Conservation (phyloP, 495 filamentous ascomycete genomes). For the Chlorociboria aeruginascens region DNA sequence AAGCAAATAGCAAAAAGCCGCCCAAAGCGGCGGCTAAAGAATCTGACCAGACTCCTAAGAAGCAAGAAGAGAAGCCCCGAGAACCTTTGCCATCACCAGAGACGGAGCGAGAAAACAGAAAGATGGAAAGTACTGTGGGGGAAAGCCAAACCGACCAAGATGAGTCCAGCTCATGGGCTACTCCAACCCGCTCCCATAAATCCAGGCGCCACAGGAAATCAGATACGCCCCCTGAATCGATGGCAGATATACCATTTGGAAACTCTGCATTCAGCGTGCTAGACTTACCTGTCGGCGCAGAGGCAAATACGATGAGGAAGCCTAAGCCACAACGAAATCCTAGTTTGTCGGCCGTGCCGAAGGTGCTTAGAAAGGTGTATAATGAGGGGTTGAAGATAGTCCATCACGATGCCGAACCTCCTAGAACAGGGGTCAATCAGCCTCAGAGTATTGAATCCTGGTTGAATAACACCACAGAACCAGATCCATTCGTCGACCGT, state of each 20-base stretch:
- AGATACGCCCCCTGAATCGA: slow-evolving; percentile 22
- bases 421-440: slow-evolving; percentile 31
- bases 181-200: slow-evolving; percentile 10
- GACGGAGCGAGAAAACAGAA: background rate
- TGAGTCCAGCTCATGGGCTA: slow-evolving; percentile 7
- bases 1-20: slow-evolving; percentile 19
- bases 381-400: slow-evolving; percentile 42
- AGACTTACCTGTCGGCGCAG: slow-evolving; percentile 35
- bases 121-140: background rate
- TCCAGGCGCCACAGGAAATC: slow-evolving; percentile 9
- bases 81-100: background rate
- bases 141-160: slow-evolving; percentile 1
- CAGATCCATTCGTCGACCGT: slow-evolving; percentile 60
- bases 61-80: slow-evolving; percentile 7
- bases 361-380: slow-evolving; percentile 42
- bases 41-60: slow-evolving; percentile 5
- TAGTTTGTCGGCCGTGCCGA: slow-evolving; percentile 27
- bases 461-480: slow-evolving; percentile 61
- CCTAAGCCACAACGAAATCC: slow-evolving; percentile 12
- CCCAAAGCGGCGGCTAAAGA: slow-evolving; percentile 4
- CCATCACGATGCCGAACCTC: slow-evolving; percentile 37
- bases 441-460: slow-evolving; percentile 62
- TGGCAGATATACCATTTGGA: slow-evolving; percentile 43
- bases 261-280: slow-evolving; percentile 46
- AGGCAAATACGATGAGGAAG: slow-evolving; percentile 19